phyloP scores from a whole-genome alignment of 495 filamentous ascomycete genomes.

The Lophium mytilinum region DNA sequence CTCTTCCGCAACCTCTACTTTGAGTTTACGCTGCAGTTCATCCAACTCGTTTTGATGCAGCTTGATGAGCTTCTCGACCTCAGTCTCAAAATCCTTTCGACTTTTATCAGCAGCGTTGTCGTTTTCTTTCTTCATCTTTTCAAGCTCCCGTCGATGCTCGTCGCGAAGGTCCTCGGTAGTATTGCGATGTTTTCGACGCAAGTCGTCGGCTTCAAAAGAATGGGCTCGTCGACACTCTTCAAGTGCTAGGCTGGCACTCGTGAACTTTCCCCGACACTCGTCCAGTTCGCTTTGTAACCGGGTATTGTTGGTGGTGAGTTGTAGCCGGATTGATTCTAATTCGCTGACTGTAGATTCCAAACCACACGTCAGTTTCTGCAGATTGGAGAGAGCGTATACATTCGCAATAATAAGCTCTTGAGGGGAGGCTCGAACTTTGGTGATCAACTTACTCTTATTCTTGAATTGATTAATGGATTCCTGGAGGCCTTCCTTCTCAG shows the following conservation, averaged over 20 bases:
- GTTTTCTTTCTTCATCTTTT: slow-evolving; percentile 24
- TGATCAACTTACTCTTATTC: slow-evolving; percentile 53
- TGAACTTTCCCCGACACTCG: slow-evolving; percentile 42
- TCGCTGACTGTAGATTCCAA: slow-evolving; percentile 50
- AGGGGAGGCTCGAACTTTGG: background rate
- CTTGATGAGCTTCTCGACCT: slow-evolving; percentile 27
- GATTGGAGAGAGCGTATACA: background rate
- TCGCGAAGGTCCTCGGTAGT: slow-evolving; percentile 30
- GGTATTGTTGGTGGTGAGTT: slow-evolving; percentile 49
- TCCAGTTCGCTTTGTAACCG: slow-evolving; percentile 53
- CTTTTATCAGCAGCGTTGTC: slow-evolving; percentile 36
- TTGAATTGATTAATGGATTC: slow-evolving; percentile 65
- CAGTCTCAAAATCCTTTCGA: slow-evolving; percentile 23
- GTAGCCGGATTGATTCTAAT: slow-evolving; percentile 52
- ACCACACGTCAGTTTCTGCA: slow-evolving; percentile 10
- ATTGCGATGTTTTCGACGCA: slow-evolving; percentile 33
- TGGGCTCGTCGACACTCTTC: slow-evolving; percentile 46
- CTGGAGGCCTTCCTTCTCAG: slow-evolving; percentile 55
- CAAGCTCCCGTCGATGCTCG: slow-evolving; percentile 23
- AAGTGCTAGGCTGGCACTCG: slow-evolving; percentile 36
- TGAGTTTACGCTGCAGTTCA: slow-evolving; percentile 25
- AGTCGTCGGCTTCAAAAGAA: slow-evolving; percentile 52
- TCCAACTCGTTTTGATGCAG: slow-evolving; percentile 27
- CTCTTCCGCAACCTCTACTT: slow-evolving; percentile 42
- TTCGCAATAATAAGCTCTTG: background rate